Percentiles rank a stretch among this genome's conserved stretches.
These are phyloP conservation scores for Drechslera avenae DNA, from an alignment of 2,329 filamentous ascomycete genomes.

Conservation along the genomic window DNA sequence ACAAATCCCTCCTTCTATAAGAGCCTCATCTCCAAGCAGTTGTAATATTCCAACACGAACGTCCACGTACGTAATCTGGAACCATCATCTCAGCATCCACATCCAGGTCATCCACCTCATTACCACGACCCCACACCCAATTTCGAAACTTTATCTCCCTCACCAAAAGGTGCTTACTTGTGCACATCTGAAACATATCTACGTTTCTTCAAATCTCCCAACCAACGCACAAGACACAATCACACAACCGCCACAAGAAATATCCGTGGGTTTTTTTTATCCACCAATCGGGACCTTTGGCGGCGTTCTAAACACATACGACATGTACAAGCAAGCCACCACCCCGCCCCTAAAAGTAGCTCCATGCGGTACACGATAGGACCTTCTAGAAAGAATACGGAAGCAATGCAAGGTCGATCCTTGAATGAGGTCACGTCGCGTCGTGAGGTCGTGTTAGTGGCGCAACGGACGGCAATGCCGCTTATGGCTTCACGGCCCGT, in stretches of 20 bases:
- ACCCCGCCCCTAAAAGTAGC: background rate
- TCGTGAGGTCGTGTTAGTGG: conserved; percentile 3
- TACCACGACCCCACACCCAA: background rate
- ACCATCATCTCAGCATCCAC: background rate
- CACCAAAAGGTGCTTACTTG: background rate
- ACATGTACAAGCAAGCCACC: too few species aligned
- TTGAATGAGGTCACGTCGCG: background rate
- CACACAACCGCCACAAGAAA: conserved; percentile 1
- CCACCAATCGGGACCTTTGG: conserved; percentile 9
- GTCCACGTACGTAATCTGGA: too few species aligned
- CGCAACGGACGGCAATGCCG: background rate
- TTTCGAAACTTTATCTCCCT: background rate
- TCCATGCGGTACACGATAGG: background rate
- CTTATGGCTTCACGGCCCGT: conserved; percentile 4
- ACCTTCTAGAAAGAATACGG: background rate
- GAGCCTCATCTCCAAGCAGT: too few species aligned
- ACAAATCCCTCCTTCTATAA: too few species aligned
- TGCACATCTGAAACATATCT: background rate
- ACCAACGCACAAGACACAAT: background rate
- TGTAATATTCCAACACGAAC: too few species aligned
- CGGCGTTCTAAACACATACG: background rate
- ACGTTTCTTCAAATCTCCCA: background rate
- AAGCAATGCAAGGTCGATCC: background rate
- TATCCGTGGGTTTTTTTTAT: background rate
- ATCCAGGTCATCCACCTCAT: background rate